Base-by-base conservation (phyloP, 352 stramenopile species). In the Phytophthora sp. region DNA sequence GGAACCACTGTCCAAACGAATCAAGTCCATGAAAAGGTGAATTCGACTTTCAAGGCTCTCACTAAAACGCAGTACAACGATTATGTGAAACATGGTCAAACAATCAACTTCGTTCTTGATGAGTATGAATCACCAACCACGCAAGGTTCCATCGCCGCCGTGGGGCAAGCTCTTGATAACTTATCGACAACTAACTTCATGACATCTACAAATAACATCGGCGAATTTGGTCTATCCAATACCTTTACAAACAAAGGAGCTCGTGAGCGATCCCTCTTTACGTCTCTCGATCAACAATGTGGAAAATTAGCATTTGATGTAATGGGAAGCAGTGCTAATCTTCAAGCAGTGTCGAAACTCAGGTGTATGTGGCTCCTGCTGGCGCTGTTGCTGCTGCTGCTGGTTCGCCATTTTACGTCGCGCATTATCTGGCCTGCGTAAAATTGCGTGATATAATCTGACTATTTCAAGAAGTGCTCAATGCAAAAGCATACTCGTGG, bases 271-370 rank as follows among this genome's bases (percentile, higher is more conserved):
- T 59, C 29, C 7, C 35, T 58, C 11, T 58, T 46, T 54, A 58
- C 58, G 9, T 21, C 47, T 54, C 35, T 66, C 38, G 58, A 53
- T 36, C 58, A 66, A 44, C 7, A 39, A 29, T 54, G 46, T n/a
- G 7, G 5, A 9, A 66, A 66, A 46, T 29, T 66, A 41, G 36
- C 31, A 59, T 59, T 33, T 29, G 58, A 66, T 66, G 36, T 66
- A 11, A 59, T 59, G 47, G 46, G 35, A 53, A 47, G 58, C 38
- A 59, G 47, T 13, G 16, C 58, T 47, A 66, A 64, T 51, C 9
- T 64, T 64, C 44, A 64, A 51, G 23, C 44, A 1, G 44, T 64
- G 2, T 49, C 31, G n/a, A n/a, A n/a, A n/a, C n/a, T n/a, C n/a
- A n/a, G n/a, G n/a, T 64, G 0, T 64, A 56, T 55, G 56, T 57